Conservation (phyloP, 73 alveolate species). For the Halteria grandinella region DNA sequence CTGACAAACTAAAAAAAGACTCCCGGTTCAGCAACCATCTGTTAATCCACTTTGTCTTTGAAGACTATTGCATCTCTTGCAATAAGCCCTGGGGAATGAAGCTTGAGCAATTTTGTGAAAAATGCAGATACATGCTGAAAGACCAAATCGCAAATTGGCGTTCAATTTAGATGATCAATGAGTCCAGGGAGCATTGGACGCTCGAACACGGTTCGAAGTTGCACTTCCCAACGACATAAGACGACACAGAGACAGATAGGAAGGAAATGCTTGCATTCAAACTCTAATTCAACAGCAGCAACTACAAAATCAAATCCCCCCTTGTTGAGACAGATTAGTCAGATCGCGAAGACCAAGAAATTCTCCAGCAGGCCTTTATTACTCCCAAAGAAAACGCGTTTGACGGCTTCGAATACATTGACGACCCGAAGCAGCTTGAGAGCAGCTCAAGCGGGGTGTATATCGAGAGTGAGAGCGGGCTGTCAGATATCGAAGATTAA, state of each 20-base stretch:
- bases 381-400: too few relatives aligned
- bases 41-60: constrained; percentile 32
- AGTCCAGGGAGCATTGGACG: not conserved
- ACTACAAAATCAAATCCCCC: constrained; percentile 1
- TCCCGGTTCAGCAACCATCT: constrained; percentile 19
- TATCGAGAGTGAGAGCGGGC: too few relatives aligned
- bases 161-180: not conserved
- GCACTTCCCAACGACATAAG: not conserved
- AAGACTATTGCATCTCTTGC: constrained; percentile 45
- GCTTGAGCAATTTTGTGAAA: constrained; percentile 51
- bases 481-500: too few relatives aligned
- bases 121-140: constrained; percentile 28
- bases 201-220: constrained; percentile 2
- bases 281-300: not conserved
- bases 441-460: too few relatives aligned
- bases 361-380: constrained; percentile 19
- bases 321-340: not conserved
- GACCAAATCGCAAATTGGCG: constrained; percentile 22
- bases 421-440: too few relatives aligned
- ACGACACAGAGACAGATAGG: constrained; percentile 21
- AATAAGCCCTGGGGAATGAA: constrained; percentile 28
- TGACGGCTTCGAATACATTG: too few relatives aligned
- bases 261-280: not conserved
- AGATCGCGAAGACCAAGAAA: constrained; percentile 6
- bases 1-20: constrained; percentile 43